Evolutionary conservation across 345 rosid genomes (phyloP).

Genomic region (Eucalyptus marginata): DNA sequence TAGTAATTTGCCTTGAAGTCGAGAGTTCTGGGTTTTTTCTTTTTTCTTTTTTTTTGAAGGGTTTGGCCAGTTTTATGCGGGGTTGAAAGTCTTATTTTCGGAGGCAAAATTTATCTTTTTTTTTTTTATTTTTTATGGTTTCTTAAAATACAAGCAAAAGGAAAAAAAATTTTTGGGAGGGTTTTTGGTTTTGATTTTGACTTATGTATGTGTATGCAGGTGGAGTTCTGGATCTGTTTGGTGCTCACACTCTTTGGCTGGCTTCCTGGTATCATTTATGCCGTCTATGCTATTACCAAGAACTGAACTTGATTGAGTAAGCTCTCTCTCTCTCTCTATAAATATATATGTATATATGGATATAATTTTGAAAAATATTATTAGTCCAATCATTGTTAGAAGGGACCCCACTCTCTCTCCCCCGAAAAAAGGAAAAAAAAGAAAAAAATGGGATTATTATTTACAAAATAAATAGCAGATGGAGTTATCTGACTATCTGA

Average conservation of each 20-base stretch:
- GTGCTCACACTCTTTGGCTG: conserved; percentile 56
- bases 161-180: too few relatives aligned
- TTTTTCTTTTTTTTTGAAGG: neutral
- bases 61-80: neutral
- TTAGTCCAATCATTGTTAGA: too few relatives aligned
- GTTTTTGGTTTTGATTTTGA: neutral
- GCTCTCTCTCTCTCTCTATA: neutral
- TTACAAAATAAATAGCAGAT: too few relatives aligned
- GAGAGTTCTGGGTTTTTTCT: neutral
- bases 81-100: neutral
- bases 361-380: too few relatives aligned
- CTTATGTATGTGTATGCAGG: conserved; percentile 6
- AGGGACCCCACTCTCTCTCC: too few relatives aligned
- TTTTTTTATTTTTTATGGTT: neutral
- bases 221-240: conserved; percentile 89
- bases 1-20: neutral
- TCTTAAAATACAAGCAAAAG: neutral
- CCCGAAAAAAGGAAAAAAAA: too few relatives aligned
- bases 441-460: too few relatives aligned
- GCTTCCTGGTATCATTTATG: conserved; percentile 82
- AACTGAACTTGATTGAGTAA: neutral
- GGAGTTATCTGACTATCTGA: too few relatives aligned
- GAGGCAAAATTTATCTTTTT: neutral
- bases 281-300: conserved; percentile 67
- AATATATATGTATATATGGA: too few relatives aligned